Evolutionary conservation across 371 early-diverging fungal species (phyloP).

Genomic region (Homolaphlyctis polyrhiza): DNA sequence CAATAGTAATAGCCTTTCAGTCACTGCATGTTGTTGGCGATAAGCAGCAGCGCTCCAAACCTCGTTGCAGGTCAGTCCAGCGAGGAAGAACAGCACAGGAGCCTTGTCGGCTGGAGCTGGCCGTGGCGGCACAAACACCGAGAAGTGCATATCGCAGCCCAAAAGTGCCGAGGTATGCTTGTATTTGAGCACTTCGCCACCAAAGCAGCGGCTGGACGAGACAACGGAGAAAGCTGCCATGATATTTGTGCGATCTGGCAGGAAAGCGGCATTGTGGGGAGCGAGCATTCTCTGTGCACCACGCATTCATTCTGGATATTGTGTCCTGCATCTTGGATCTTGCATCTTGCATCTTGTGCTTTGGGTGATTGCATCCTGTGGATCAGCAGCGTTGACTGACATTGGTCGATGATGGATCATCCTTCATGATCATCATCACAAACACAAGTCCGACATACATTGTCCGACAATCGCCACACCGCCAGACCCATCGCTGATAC

Average conservation of each 20-base stretch:
- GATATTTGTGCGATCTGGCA: not conserved
- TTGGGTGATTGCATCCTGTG: no score
- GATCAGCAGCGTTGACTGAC: no score
- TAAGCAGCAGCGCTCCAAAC: not conserved
- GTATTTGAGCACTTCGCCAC: constrained; percentile 7
- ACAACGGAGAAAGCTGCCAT: not conserved
- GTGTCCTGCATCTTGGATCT: not conserved
- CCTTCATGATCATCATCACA: no score
- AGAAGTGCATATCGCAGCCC: constrained; percentile 70
- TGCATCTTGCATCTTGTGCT: not conserved
- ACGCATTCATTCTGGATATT: not conserved
- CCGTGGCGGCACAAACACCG: constrained; percentile 63
- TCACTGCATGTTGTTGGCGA: no score
- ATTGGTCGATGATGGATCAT: no score
- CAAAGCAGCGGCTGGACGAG: not conserved
- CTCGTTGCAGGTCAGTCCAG: constrained; percentile 32
- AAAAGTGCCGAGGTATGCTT: constrained; percentile 56
- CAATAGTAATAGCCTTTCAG: not conserved
- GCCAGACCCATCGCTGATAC: no score
- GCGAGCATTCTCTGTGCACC: no score
- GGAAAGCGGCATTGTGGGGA: no score
- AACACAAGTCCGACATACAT: no score
- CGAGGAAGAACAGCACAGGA: constrained; percentile 27
- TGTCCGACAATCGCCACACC: no score
- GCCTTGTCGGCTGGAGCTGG: constrained; percentile 22